Conservation (phyloP, 441 rosid species). For the Capsella rubella region DNA sequence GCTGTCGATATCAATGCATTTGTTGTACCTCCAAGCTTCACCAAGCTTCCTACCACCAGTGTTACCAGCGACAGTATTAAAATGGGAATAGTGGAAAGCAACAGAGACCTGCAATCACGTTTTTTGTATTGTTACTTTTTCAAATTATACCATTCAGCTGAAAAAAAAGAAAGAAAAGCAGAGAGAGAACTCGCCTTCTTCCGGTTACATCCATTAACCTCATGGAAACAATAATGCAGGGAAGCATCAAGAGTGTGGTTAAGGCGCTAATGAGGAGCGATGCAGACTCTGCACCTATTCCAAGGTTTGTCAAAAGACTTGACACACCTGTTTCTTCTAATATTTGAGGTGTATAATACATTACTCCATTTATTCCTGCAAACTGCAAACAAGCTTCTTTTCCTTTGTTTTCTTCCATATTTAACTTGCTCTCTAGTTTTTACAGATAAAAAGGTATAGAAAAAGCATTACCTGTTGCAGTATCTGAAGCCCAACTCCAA, state of each 20-base stretch:
- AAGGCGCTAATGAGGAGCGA: constrained; percentile 59
- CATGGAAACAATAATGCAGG: constrained; percentile 58
- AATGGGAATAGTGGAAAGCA: constrained; percentile 59
- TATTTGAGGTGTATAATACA: constrained; percentile 65
- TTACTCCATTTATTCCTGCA: constrained; percentile 65
- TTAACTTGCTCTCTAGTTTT: neutral
- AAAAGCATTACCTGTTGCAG: constrained; percentile 74
- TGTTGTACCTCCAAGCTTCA: constrained; percentile 42
- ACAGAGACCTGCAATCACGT: constrained; percentile 48
- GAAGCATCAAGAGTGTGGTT: constrained; percentile 62
- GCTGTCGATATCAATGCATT: constrained; percentile 53
- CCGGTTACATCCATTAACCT: constrained; percentile 62
- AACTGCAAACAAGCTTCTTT: constrained; percentile 49
- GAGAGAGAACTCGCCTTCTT: constrained; percentile 51
- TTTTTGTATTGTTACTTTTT: constrained; percentile 21
- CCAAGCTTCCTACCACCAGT: constrained; percentile 48
- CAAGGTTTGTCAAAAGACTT: constrained; percentile 52
- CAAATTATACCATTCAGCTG: neutral
- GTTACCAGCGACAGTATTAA: constrained; percentile 49
- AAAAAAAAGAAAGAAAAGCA: neutral
- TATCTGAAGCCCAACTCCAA: constrained; percentile 83
- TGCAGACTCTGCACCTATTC: constrained; percentile 52
- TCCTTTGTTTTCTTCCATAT: neutral
- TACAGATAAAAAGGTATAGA: neutral
- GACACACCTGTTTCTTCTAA: constrained; percentile 59